Evolutionary conservation across 352 stramenopile genomes (phyloP).

Genomic region (Phytophthora boehmeriae): DNA sequence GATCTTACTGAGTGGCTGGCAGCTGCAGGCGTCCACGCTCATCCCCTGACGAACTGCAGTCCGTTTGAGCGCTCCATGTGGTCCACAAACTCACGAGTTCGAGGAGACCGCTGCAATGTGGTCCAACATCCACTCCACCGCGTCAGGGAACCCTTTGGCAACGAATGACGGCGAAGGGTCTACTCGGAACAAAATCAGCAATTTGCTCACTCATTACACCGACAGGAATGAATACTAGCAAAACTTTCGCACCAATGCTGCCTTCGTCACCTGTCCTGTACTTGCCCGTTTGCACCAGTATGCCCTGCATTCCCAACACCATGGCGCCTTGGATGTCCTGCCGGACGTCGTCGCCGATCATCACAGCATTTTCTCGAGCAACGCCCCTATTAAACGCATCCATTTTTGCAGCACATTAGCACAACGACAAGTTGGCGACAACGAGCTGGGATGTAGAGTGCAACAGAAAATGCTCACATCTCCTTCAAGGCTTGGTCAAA

Average conservation of each 20-base stretch:
- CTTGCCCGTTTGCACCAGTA: conserved; percentile 61
- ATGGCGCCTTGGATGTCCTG: conserved; percentile 58
- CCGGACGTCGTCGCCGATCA: conserved; percentile 64
- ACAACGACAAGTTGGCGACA: too few relatives aligned
- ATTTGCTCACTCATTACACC: not conserved
- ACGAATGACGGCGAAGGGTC: conserved; percentile 25
- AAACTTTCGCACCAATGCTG: conserved; percentile 16
- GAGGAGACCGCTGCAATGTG: not conserved
- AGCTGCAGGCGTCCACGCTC: too few relatives aligned
- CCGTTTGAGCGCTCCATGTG: not conserved
- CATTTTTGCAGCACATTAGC: conserved; percentile 3
- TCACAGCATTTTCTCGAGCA: conserved; percentile 37
- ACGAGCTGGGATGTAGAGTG: not conserved
- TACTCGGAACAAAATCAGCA: not conserved
- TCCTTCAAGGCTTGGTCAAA: conserved; percentile 49
- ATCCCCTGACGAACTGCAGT: too few relatives aligned
- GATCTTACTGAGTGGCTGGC: too few relatives aligned
- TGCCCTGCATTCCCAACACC: conserved; percentile 44
- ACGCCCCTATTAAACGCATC: conserved; percentile 30
- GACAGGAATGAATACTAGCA: conserved; percentile 1
- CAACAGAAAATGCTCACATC: conserved; percentile 36
- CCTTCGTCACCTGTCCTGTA: conserved; percentile 48
- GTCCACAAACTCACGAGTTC: conserved; percentile 1
- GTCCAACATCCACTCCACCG: conserved; percentile 38
- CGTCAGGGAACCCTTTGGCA: conserved; percentile 32